These are phyloP conservation scores for Obelidium mucronatum DNA, from an alignment of 192 early-diverging fungal genomes.

Conservation along the genomic window DNA sequence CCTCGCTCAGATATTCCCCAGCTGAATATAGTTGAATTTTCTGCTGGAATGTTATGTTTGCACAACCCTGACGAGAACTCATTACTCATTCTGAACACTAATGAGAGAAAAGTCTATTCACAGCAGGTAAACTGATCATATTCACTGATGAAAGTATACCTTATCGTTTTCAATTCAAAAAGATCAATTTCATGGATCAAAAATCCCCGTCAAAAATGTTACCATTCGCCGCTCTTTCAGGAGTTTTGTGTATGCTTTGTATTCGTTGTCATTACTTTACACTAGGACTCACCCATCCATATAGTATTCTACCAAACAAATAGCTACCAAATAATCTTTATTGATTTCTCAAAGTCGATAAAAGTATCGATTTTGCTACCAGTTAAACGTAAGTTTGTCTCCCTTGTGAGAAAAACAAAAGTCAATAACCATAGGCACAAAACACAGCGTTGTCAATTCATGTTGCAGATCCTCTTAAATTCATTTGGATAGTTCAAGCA, in stretches of 20 bases:
- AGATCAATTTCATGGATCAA: neutral
- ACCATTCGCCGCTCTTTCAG: neutral
- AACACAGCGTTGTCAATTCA: neutral
- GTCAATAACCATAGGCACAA: too few relatives aligned
- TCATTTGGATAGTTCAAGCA: neutral
- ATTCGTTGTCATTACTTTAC: too few relatives aligned
- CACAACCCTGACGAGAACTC: slow-evolving; percentile 69
- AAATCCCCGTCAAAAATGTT: neutral
- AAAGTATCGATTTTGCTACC: neutral
- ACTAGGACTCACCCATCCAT: too few relatives aligned
- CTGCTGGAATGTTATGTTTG: slow-evolving; percentile 53
- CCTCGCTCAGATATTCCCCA: slow-evolving; percentile 38
- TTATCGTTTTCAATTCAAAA: too few relatives aligned
- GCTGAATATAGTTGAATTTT: slow-evolving; percentile 31
- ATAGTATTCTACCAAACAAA: neutral
- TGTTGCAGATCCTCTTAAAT: neutral
- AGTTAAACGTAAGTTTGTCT: neutral
- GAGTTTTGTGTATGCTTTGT: neutral
- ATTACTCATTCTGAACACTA: slow-evolving; percentile 47
- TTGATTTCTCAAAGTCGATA: neutral
- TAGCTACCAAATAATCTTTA: neutral
- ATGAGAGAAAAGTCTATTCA: slow-evolving; percentile 16
- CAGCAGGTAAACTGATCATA: slow-evolving; percentile 1
- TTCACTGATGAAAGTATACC: neutral
- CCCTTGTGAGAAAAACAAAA: too few relatives aligned